phyloP scores from a whole-genome alignment of 192 early-diverging fungal species.

The Podila minutissima region DNA sequence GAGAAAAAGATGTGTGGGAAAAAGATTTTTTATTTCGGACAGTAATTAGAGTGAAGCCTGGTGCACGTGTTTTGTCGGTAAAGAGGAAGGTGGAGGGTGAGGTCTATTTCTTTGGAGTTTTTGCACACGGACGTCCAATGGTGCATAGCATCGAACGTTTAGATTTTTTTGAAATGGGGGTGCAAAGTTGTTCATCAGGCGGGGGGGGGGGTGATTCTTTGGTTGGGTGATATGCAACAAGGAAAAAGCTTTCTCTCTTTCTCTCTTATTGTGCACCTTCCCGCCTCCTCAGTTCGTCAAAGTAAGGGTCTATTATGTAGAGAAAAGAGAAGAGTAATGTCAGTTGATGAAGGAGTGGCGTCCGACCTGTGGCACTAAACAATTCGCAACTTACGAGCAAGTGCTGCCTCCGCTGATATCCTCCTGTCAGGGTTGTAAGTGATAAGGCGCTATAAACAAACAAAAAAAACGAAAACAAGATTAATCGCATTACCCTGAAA shows the following conservation, averaged over 20 bases:
- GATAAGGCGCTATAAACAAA: conserved; percentile 31
- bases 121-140: no score
- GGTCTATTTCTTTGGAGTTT: no score
- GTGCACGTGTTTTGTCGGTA: neutral
- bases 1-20: no score
- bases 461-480: neutral
- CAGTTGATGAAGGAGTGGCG: neutral
- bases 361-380: neutral
- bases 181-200: neutral
- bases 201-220: neutral
- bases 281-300: conserved; percentile 41
- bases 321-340: neutral
- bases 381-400: conserved; percentile 30
- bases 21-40: neutral
- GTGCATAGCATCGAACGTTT: no score
- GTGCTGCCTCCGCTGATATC: conserved; percentile 51
- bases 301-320: conserved; percentile 31
- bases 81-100: neutral
- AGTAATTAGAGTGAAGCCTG: neutral
- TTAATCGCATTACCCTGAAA: neutral
- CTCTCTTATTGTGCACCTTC: conserved; percentile 7
- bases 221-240: neutral
- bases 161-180: no score
- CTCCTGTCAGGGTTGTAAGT: conserved; percentile 50
- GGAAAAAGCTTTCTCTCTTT: neutral